Conservation (phyloP, 345 rosid species). For the Eucalyptus tenuipes region DNA sequence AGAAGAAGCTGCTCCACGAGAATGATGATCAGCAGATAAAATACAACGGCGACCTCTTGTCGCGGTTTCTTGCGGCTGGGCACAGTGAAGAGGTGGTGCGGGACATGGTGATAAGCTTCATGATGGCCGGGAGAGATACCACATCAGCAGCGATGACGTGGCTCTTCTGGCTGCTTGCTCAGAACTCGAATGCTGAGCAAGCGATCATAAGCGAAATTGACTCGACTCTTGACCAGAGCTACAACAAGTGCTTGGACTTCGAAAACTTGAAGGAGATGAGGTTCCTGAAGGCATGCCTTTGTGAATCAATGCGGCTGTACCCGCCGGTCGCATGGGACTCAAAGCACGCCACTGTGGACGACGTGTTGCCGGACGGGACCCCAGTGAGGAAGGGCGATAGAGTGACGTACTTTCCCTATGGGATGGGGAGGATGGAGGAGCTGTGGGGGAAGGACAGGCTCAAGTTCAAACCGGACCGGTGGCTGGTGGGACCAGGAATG, state of each 20-base stretch:
- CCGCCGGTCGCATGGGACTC: conserved; percentile 72
- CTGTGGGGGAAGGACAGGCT: conserved; percentile 62
- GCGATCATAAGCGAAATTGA: conserved; percentile 26
- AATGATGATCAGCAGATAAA: background rate
- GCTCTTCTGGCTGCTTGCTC: conserved; percentile 49
- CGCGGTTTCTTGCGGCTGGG: conserved; percentile 24
- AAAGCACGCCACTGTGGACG: conserved; percentile 33
- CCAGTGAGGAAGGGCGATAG: conserved; percentile 55
- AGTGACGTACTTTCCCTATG: conserved; percentile 78
- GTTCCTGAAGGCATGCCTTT: conserved; percentile 43
- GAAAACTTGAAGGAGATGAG: conserved; percentile 26
- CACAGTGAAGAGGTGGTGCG: conserved; percentile 28
- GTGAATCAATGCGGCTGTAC: conserved; percentile 60
- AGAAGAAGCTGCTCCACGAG: conserved; percentile 7
- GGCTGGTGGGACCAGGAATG: conserved; percentile 19
- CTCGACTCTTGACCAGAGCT: background rate
- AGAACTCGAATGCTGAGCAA: conserved; percentile 13
- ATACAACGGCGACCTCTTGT: conserved; percentile 22
- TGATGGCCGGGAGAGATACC: conserved; percentile 67
- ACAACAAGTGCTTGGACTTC: conserved; percentile 7
- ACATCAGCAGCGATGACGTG: conserved; percentile 56
- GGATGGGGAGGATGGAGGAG: conserved; percentile 84
- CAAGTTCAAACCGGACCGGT: conserved; percentile 55
- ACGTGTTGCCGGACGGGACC: conserved; percentile 61
- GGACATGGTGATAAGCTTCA: conserved; percentile 44